phyloP scores from a whole-genome alignment of 1,284 basidiomycete species.

The Tilletia caries region DNA sequence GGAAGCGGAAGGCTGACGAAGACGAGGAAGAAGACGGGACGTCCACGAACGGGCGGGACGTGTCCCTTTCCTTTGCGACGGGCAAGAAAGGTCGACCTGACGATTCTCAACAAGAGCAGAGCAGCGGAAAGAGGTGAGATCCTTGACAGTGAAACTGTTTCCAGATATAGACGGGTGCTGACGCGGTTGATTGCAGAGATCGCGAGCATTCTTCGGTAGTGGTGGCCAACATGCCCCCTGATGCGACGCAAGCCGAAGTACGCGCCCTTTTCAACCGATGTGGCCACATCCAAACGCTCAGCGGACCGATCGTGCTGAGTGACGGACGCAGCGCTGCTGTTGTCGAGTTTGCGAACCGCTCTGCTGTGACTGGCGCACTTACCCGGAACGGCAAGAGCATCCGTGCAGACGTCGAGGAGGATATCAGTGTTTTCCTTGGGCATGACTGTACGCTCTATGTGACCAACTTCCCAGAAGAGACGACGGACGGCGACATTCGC shows the following conservation, averaged over 20 bases:
- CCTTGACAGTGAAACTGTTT: neutral
- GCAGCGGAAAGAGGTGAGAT: constrained; percentile 27
- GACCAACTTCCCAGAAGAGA: constrained; percentile 86
- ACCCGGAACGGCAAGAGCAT: constrained; percentile 90
- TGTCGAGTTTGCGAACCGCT: constrained; percentile 54
- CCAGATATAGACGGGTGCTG: neutral
- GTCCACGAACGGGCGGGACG: constrained; percentile 1
- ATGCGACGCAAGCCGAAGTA: constrained; percentile 67
- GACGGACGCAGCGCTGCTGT: constrained; percentile 44
- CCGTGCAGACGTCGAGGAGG: constrained; percentile 40
- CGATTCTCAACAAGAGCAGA: constrained; percentile 33
- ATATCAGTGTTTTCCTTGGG: constrained; percentile 78
- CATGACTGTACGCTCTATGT: constrained; percentile 94
- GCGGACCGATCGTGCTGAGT: constrained; percentile 29
- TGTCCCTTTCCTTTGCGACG: constrained; percentile 19
- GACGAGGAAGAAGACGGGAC: constrained; percentile 18
- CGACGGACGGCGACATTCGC: constrained; percentile 73
- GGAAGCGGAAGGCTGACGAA: constrained; percentile 39
- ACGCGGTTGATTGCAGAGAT: constrained; percentile 60
- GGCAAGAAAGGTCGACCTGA: constrained; percentile 11
- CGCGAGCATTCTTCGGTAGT: constrained; percentile 92
- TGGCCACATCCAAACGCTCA: constrained; percentile 40
- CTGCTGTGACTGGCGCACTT: constrained; percentile 69
- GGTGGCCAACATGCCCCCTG: constrained; percentile 68
- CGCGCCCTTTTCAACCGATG: constrained; percentile 72